phyloP scores from a whole-genome alignment of 441 rosid species.

The Mallotus japonicus region DNA sequence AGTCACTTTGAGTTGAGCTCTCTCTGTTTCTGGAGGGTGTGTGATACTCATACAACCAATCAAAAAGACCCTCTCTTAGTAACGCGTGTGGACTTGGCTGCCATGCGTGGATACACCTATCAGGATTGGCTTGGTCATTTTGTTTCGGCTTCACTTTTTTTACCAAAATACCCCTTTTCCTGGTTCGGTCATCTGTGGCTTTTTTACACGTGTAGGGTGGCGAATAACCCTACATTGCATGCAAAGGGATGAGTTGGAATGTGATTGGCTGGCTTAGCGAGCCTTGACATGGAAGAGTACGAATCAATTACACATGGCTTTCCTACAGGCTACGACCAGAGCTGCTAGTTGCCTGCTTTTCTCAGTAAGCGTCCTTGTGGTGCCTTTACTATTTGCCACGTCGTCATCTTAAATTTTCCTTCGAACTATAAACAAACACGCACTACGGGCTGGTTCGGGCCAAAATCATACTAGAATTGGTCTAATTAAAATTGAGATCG shows the following conservation, averaged over 20 bases:
- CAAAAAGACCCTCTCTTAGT: constrained; percentile 17
- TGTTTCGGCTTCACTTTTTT: not conserved
- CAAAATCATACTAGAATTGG: too few species aligned
- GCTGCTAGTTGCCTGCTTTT: constrained; percentile 3
- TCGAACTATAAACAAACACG: too few species aligned
- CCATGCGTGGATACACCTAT: constrained; percentile 92
- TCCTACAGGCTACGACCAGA: too few species aligned
- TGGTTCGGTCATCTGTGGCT: constrained; percentile 40
- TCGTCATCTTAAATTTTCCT: too few species aligned
- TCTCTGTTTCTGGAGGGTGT: not conserved
- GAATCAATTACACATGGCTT: constrained; percentile 21
- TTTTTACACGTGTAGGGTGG: constrained; percentile 26
- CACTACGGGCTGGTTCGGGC: too few species aligned
- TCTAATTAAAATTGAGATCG: too few species aligned
- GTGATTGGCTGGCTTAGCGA: constrained; percentile 30
- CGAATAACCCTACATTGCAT: constrained; percentile 28
- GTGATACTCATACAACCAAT: constrained; percentile 43
- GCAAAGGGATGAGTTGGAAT: constrained; percentile 37
- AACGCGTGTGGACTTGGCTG: constrained; percentile 64
- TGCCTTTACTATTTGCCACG: constrained; percentile 5
- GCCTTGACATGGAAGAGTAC: not conserved
- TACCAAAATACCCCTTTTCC: not conserved
- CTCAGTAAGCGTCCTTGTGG: not conserved
- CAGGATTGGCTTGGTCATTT: constrained; percentile 33
- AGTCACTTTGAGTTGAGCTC: not conserved